Conservation (phyloP, 2,329 filamentous ascomycete species). For the Myriosclerotinia scirpicola region DNA sequence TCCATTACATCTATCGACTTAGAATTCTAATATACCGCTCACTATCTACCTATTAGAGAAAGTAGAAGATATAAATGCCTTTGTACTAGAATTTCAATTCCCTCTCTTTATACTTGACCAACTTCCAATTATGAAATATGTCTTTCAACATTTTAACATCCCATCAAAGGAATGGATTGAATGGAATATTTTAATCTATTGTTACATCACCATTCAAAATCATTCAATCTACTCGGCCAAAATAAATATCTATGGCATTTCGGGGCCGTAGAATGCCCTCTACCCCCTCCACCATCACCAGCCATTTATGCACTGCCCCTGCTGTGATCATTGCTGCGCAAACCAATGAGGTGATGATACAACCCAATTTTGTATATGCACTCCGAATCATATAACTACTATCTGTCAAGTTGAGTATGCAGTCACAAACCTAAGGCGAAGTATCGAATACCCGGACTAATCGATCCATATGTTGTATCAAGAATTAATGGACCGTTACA, state of each 20-base stretch:
- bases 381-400: constrained; percentile 6
- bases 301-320: constrained; percentile 22
- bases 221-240: constrained; percentile 8
- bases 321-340: constrained; percentile 14
- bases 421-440: constrained; percentile 21
- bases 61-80: background rate
- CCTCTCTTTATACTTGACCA: too few species aligned
- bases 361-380: background rate
- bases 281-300: constrained; percentile 12
- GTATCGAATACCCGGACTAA: constrained; percentile 2
- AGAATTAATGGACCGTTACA: constrained; percentile 68
- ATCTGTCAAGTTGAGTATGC: constrained; percentile 16
- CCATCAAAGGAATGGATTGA: background rate
- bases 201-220: background rate
- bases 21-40: too few species aligned
- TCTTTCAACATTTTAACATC: too few species aligned
- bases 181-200: background rate
- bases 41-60: background rate
- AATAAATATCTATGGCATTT: background rate
- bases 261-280: constrained; percentile 2
- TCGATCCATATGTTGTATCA: constrained; percentile 53
- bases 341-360: constrained; percentile 7
- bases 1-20: too few species aligned
- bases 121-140: too few species aligned
- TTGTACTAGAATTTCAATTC: background rate